phyloP scores from a whole-genome alignment of 2,329 filamentous ascomycete species.

The Fusarium sterilihyphosum region DNA sequence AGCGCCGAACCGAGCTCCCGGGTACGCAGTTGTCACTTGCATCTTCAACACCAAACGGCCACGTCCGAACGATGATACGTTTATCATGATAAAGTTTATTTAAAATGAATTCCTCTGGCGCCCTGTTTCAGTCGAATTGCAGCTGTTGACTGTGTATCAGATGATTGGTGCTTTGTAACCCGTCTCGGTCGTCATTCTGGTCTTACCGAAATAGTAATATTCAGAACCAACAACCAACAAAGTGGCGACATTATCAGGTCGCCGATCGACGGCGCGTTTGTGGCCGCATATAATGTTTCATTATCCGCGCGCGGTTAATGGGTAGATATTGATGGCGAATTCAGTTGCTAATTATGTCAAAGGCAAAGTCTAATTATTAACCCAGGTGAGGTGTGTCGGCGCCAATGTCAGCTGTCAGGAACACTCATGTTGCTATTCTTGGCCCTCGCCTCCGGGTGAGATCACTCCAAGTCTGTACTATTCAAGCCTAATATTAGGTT shows the following conservation, averaged over 20 bases:
- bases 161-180: conserved; percentile 12
- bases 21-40: background rate
- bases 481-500: background rate
- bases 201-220: background rate
- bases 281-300: conserved; percentile 4
- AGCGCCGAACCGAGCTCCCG: conserved; percentile 13
- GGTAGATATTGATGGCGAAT: background rate
- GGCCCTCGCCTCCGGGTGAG: background rate
- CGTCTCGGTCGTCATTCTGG: background rate
- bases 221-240: background rate
- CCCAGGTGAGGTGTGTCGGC: background rate
- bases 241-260: background rate
- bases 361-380: background rate
- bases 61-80: background rate
- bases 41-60: conserved; percentile 2
- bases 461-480: background rate
- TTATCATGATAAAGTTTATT: background rate
- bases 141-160: background rate
- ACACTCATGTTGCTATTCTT: conserved; percentile 11
- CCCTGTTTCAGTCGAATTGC: background rate
- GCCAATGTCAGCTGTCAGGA: background rate
- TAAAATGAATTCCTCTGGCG: background rate
- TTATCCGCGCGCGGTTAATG: conserved; percentile 15
- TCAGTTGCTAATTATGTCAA: background rate
- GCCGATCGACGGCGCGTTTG: background rate